Base-by-base conservation (phyloP, 192 early-diverging fungal species). In the Coemansia sp. region DNA sequence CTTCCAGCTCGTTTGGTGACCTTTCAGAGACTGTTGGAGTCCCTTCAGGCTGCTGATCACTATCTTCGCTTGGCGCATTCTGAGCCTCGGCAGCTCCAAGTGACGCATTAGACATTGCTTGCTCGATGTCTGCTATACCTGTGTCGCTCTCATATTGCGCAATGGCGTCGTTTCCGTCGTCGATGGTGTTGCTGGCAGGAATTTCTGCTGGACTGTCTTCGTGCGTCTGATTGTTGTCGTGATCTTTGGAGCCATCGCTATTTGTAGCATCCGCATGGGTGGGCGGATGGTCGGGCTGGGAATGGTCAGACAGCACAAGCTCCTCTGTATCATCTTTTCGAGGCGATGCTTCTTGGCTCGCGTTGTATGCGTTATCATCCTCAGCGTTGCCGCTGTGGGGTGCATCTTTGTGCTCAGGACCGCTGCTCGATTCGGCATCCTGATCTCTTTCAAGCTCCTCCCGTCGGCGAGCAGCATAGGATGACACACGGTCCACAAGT, bases 401-500 rank as follows among this genome's bases (percentile, higher is more conserved):
- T 23, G n/a, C n/a, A 49, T n/a, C 48, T 10, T 9, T 21, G 20
- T n/a, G 20, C 3, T 49, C 48, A 1, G 48, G 3, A 25, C 4
- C 39, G 16, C 16, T 40, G 31, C 66, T 55, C 60, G 65, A 33
- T 7, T 63, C 67, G 25, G 72, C 53, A 49, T 73, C 66, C 43
- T 84, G 69, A 18, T 67, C 59, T 46, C 82, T 77, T 40, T 75
- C 71, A 37, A 82, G 64, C 56, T 84, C 85, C 61, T 88, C 91
- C n/a, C 86, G 88, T 46, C 89, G 85, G 55, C 95, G 86, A 6
- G 89, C 87, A 29, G 95, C 97, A 81, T 94, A 98, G 3, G 88
- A 89, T 12, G 96, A 89, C 39, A 99, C 87, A 13, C 98, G 89
- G 69, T 99, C 95, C 58, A 99, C 90, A 28, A 99, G 80, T 13